phyloP scores from a whole-genome alignment of 2,329 filamentous ascomycete species.

The Phialemonium atrogriseum region DNA sequence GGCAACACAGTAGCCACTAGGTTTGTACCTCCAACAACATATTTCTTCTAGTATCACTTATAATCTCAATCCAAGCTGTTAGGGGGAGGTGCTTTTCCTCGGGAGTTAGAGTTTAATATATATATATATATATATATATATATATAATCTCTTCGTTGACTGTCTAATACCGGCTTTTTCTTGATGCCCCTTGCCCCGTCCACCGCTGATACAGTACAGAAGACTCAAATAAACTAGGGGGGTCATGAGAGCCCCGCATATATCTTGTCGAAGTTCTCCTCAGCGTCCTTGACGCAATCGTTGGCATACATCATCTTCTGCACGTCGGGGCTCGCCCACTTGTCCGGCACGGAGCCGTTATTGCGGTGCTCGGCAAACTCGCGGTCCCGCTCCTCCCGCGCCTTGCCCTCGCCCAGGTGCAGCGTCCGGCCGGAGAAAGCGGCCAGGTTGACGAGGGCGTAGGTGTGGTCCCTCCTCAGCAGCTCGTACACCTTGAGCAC shows the following conservation, averaged over 20 bases:
- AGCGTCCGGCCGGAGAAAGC: constrained; percentile 43
- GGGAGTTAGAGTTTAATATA: too few species aligned
- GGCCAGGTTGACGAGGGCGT: constrained; percentile 44
- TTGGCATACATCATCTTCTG: constrained; percentile 58
- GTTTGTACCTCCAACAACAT: too few species aligned
- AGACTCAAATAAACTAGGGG: too few species aligned
- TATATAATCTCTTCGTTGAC: too few species aligned
- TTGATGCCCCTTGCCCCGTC: too few species aligned
- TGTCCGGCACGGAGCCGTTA: constrained; percentile 49
- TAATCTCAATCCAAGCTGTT: too few species aligned
- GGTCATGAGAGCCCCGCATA: constrained; percentile 23
- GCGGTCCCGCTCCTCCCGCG: constrained; percentile 49
- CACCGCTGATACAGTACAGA: too few species aligned
- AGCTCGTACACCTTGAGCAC: constrained; percentile 46
- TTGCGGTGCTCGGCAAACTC: constrained; percentile 43
- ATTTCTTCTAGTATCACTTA: too few species aligned
- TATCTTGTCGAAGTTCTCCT: constrained; percentile 41
- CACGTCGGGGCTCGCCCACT: constrained; percentile 63
- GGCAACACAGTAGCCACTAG: too few species aligned
- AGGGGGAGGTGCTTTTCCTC: too few species aligned
- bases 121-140: too few species aligned
- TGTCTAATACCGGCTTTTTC: too few species aligned
- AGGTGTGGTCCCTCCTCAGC: constrained; percentile 46
- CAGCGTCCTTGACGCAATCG: constrained; percentile 49
- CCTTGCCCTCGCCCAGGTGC: constrained; percentile 49